Evolutionary conservation across 306 rosid genomes (phyloP).

Genomic region (Malus fusca): DNA sequence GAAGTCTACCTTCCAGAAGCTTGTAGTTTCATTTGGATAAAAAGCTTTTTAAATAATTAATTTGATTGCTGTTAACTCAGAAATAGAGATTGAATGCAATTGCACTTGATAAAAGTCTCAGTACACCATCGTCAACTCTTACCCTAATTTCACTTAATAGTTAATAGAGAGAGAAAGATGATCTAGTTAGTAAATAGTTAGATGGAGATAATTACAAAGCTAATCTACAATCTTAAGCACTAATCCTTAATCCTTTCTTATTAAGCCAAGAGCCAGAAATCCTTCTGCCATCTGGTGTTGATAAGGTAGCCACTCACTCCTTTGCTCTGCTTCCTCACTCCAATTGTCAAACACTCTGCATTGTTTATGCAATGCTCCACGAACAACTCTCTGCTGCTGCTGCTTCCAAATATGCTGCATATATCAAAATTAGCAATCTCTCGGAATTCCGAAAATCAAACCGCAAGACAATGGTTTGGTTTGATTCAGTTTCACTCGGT

Average conservation of each 20-base stretch:
- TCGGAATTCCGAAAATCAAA: not conserved
- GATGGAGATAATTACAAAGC: conserved; percentile 21
- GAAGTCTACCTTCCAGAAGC: too few relatives aligned
- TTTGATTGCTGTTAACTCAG: too few relatives aligned
- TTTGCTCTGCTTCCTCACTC: conserved; percentile 87
- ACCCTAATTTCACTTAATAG: not conserved
- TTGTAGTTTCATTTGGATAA: too few relatives aligned
- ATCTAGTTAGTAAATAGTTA: conserved; percentile 40
- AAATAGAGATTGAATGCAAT: not conserved
- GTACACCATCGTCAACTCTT: not conserved
- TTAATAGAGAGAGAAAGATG: conserved; percentile 5
- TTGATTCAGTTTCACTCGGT: not conserved
- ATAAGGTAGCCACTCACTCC: conserved; percentile 76
- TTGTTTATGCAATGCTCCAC: conserved; percentile 74
- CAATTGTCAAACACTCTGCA: conserved; percentile 85
- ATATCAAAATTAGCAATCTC: not conserved
- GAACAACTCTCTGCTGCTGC: conserved; percentile 51
- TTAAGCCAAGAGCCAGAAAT: conserved; percentile 96
- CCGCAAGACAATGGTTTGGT: not conserved
- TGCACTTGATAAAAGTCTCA: not conserved
- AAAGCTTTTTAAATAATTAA: not conserved
- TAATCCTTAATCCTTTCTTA: not conserved
- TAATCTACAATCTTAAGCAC: not conserved
- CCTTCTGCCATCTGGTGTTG: conserved; percentile 94
- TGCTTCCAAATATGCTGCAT: conserved; percentile 68